Evolutionary conservation across 257 asterid species (phyloP).

Genomic region (Solanum dulcamara): DNA sequence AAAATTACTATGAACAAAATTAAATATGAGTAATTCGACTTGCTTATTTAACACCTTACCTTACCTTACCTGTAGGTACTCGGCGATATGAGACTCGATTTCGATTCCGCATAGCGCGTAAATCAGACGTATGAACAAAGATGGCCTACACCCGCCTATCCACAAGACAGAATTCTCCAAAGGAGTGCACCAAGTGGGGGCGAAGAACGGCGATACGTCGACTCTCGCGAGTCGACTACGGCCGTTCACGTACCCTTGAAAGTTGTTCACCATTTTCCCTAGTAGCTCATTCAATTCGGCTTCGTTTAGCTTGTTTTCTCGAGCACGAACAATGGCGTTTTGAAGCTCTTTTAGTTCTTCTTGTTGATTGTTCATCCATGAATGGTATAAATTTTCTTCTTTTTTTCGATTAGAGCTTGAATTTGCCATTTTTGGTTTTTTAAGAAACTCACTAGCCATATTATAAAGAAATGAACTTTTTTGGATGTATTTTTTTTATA

Average conservation of each 20-base stretch:
- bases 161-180: slow-evolving; percentile 24
- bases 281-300: not conserved
- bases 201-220: slow-evolving; percentile 5
- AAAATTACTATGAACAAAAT: not conserved
- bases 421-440: not conserved
- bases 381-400: not conserved
- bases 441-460: not conserved
- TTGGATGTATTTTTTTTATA: not conserved
- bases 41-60: not conserved
- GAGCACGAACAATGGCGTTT: not conserved
- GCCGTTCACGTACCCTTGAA: slow-evolving; percentile 3
- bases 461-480: too few relatives aligned
- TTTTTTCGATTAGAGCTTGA: not conserved
- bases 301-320: not conserved
- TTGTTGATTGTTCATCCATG: not conserved
- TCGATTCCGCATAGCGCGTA: slow-evolving; percentile 12
- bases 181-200: slow-evolving; percentile 28
- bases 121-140: slow-evolving; percentile 18
- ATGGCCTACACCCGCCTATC: slow-evolving; percentile 36
- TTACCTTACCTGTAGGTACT: not conserved
- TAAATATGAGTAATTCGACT: not conserved
- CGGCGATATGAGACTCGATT: not conserved
- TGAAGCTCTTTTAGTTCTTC: not conserved
- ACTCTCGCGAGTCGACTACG: slow-evolving; percentile 2
- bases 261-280: slow-evolving; percentile 3